phyloP scores from a whole-genome alignment of 441 rosid genomes.

The Brassica balearica region DNA sequence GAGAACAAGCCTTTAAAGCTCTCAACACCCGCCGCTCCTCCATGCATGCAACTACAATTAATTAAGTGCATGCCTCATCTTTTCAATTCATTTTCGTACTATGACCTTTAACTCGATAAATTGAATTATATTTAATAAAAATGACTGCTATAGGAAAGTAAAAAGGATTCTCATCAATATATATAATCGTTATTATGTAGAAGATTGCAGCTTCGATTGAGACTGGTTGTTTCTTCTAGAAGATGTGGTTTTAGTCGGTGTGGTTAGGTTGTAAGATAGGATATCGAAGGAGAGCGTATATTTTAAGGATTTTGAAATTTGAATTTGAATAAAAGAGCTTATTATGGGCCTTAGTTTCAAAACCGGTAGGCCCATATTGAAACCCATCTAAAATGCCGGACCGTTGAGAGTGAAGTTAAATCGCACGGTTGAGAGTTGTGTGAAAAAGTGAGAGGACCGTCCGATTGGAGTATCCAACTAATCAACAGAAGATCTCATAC shows the following conservation, averaged over 20 bases:
- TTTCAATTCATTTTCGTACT: not conserved
- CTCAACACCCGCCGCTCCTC: not conserved
- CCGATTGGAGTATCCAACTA: not conserved
- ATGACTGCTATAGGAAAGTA: too few relatives aligned
- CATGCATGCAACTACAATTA: not conserved
- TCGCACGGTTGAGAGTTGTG: not conserved
- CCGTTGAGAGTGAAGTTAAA: not conserved
- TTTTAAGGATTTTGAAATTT: not conserved
- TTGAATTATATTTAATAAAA: too few relatives aligned
- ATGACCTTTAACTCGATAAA: not conserved
- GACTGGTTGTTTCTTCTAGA: not conserved
- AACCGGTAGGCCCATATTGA: not conserved
- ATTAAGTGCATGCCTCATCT: not conserved
- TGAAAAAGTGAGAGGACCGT: not conserved
- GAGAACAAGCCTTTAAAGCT: constrained; percentile 1
- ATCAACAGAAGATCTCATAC: not conserved
- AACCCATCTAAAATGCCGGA: not conserved
- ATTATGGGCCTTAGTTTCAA: not conserved
- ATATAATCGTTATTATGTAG: too few relatives aligned
- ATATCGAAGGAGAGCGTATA: too few relatives aligned
- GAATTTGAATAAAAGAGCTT: not conserved
- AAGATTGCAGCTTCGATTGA: not conserved
- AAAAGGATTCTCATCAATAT: too few relatives aligned
- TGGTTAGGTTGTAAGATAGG: too few relatives aligned
- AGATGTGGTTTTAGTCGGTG: too few relatives aligned